A percentile compares a stretch with the other conserved stretches of the same genome.
Evolutionary conservation across 345 rosid species (phyloP).

Genomic region (Ricinus communis): DNA sequence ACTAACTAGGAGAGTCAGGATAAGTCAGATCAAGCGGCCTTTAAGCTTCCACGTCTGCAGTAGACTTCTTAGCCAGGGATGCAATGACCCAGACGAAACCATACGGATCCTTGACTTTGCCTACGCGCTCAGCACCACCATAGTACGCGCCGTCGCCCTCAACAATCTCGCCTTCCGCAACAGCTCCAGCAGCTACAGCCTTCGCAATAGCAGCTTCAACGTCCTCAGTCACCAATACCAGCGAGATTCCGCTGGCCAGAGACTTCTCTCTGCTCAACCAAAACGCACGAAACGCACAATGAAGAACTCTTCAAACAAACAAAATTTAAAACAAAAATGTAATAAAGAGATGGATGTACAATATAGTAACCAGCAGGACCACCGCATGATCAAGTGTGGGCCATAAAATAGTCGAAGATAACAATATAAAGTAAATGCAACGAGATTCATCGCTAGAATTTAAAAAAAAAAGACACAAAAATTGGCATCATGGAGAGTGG

Average conservation of each 20-base stretch:
- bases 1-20: not conserved
- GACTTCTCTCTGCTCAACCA: slow-evolving; percentile 28
- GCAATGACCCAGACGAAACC: slow-evolving; percentile 71
- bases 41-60: slow-evolving; percentile 47
- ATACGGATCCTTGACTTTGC: slow-evolving; percentile 75
- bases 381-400: not conserved
- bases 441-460: too few species aligned
- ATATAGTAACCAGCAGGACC: not conserved
- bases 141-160: slow-evolving; percentile 44
- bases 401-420: not conserved
- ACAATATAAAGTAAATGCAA: not conserved
- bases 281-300: not conserved
- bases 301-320: not conserved
- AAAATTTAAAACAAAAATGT: too few species aligned
- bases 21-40: slow-evolving; percentile 29
- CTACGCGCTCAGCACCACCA: slow-evolving; percentile 46
- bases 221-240: slow-evolving; percentile 65
- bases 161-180: slow-evolving; percentile 43
- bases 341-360: too few species aligned
- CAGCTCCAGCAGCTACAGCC: slow-evolving; percentile 73
- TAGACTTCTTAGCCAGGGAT: slow-evolving; percentile 40
- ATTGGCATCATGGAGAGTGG: too few species aligned
- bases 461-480: too few species aligned
- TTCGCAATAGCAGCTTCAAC: slow-evolving; percentile 60
- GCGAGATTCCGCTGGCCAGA: slow-evolving; percentile 21